Evolutionary conservation across 2,329 filamentous ascomycete species (phyloP).

Genomic region (Hymenoscyphus albidus): DNA sequence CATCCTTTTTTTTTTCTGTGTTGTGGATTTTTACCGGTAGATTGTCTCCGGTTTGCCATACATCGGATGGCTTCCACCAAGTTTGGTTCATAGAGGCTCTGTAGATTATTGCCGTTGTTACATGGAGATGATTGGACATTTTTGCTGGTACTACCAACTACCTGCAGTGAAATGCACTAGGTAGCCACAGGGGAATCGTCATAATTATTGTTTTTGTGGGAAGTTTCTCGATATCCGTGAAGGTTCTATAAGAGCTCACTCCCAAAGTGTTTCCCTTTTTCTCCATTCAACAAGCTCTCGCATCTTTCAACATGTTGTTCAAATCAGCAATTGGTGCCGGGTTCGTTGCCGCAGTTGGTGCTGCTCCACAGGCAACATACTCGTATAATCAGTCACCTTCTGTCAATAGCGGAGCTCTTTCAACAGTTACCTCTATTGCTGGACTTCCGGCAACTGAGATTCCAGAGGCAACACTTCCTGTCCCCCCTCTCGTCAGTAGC

Average conservation of each 20-base stretch:
- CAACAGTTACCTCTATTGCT: constrained; percentile 26
- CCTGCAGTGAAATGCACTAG: neutral
- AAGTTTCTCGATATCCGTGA: neutral
- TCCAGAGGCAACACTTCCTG: constrained; percentile 27
- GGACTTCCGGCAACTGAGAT: constrained; percentile 28
- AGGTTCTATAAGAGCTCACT: neutral
- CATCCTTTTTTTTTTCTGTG: neutral
- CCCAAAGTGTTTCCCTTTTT: neutral
- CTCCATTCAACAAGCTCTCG: neutral
- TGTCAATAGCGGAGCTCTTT: constrained; percentile 27
- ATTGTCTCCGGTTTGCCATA: neutral
- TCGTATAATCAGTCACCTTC: constrained; percentile 27
- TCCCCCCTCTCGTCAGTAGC: constrained; percentile 42
- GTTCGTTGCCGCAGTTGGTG: constrained; percentile 20
- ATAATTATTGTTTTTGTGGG: neutral
- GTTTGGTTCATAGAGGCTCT: neutral
- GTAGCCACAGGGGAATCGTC: neutral
- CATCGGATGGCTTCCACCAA: neutral
- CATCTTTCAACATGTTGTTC: constrained; percentile 20
- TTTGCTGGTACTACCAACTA: neutral
- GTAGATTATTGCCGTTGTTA: neutral
- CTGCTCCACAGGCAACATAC: constrained; percentile 23
- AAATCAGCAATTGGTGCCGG: constrained; percentile 21
- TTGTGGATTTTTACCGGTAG: neutral
- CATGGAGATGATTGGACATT: neutral